A percentile compares a stretch with the other conserved stretches of the same genome.
Conservation (phyloP, 805 yeast species). For the Sugiyamaella lignohabitans region DNA sequence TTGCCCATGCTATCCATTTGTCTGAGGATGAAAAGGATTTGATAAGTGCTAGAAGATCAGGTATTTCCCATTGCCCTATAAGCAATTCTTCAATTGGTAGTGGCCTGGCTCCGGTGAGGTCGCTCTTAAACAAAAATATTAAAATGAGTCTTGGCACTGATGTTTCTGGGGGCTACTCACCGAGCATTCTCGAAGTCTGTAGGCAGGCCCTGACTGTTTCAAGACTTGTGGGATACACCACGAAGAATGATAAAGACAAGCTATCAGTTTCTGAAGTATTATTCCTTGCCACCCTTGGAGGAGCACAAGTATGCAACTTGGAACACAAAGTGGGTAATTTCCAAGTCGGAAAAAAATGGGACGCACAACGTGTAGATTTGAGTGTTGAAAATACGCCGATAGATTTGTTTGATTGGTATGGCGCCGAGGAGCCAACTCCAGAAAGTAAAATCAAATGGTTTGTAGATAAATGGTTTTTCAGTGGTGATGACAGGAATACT, state of each 20-base stretch:
- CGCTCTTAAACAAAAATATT: conserved; percentile 56
- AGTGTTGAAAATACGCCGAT: conserved; percentile 48
- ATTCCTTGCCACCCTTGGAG: conserved; percentile 82
- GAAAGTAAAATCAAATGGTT: conserved; percentile 46
- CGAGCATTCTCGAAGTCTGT: conserved; percentile 57
- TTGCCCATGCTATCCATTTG: conserved; percentile 87
- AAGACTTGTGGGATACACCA: conserved; percentile 58
- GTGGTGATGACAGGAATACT: conserved; percentile 91
- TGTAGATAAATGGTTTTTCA: conserved; percentile 83
- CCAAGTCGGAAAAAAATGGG: conserved; percentile 72
- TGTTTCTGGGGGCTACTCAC: conserved; percentile 69
- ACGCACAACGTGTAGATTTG: conserved; percentile 71
- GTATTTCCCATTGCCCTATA: conserved; percentile 90
- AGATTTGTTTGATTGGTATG: conserved; percentile 72
- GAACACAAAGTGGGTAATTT: conserved; percentile 60
- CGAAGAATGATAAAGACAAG: conserved; percentile 41
- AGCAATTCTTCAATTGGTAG: conserved; percentile 83
- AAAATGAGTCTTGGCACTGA: conserved; percentile 81
- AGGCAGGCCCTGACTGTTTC: conserved; percentile 68
- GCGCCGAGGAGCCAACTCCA: conserved; percentile 15
- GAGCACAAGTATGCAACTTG: conserved; percentile 69
- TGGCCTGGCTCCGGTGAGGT: conserved; percentile 80
- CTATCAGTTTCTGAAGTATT: conserved; percentile 65
- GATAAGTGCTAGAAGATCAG: conserved; percentile 49
- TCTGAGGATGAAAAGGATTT: conserved; percentile 55